phyloP scores from a whole-genome alignment of 768 basidiomycete genomes.

The Trametes coccinea region DNA sequence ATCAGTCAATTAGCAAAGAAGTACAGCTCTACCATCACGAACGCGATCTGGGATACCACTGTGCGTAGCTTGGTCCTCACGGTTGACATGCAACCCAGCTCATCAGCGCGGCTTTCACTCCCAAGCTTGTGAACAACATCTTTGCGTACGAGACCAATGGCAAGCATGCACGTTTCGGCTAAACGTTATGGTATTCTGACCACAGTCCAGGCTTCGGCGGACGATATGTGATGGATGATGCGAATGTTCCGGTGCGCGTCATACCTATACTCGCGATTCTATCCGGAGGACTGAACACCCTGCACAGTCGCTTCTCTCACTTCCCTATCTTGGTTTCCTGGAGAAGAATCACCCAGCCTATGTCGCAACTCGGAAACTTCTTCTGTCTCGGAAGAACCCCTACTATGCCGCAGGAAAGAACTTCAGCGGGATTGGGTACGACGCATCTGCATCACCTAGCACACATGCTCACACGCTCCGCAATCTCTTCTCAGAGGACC shows the following conservation, averaged over 20 bases:
- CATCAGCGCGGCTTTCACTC: no score
- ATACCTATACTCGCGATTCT: background rate
- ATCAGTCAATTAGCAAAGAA: constrained; percentile 53
- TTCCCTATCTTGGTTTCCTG: constrained; percentile 80
- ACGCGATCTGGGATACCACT: constrained; percentile 64
- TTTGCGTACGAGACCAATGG: constrained; percentile 82
- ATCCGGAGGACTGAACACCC: background rate
- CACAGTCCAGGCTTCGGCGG: constrained; percentile 55
- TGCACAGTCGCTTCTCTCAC: constrained; percentile 66
- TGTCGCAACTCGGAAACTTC: constrained; percentile 58
- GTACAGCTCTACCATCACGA: constrained; percentile 58
- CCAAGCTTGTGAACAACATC: constrained; percentile 58
- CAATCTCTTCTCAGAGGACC: constrained; percentile 53
- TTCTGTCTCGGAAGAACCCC: constrained; percentile 67
- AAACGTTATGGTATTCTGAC: background rate
- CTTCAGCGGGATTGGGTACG: constrained; percentile 72
- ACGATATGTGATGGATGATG: constrained; percentile 81
- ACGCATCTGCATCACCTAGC: background rate
- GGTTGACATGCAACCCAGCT: no score
- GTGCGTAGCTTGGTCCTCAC: constrained; percentile 35
- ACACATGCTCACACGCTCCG: background rate
- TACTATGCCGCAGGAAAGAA: constrained; percentile 64
- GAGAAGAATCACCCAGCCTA: constrained; percentile 59
- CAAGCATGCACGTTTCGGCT: constrained; percentile 24
- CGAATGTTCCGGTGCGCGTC: constrained; percentile 71